Evolutionary conservation across 768 basidiomycete genomes (phyloP).

Genomic region (Boletellus emodensis): DNA sequence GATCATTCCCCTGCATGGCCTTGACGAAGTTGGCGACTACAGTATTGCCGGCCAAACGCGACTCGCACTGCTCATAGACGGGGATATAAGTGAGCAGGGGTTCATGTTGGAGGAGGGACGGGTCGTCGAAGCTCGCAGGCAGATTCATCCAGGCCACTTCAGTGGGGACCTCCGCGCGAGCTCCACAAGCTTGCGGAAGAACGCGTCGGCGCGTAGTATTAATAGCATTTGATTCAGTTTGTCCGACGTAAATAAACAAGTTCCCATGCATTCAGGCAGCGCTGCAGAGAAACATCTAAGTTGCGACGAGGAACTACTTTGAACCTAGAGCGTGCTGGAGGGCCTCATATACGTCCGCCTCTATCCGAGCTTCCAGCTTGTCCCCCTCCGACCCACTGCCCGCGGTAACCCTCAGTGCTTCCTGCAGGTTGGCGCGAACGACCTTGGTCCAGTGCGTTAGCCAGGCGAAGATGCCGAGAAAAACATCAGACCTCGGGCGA

Average conservation of each 20-base stretch:
- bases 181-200: neutral
- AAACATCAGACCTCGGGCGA: slow-evolving; percentile 69
- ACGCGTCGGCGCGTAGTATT: neutral
- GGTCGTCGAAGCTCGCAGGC: slow-evolving; percentile 14
- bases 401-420: slow-evolving; percentile 75
- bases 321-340: slow-evolving; percentile 78
- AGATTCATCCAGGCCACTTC: slow-evolving; percentile 4
- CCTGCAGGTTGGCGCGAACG: slow-evolving; percentile 82
- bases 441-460: slow-evolving; percentile 50
- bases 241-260: too few species aligned
- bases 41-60: neutral
- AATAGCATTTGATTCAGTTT: too few species aligned
- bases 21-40: slow-evolving; percentile 7
- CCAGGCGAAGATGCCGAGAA: neutral
- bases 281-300: slow-evolving; percentile 11
- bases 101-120: slow-evolving; percentile 20
- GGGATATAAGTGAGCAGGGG: slow-evolving; percentile 11
- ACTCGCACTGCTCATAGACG: neutral
- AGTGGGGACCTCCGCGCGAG: too few species aligned
- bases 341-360: slow-evolving; percentile 95
- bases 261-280: too few species aligned
- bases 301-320: slow-evolving; percentile 31
- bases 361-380: slow-evolving; percentile 89
- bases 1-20: slow-evolving; percentile 5
- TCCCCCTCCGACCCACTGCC: slow-evolving; percentile 90